phyloP scores from a whole-genome alignment of 164 flowering plant species.

The Magnolia officinalis region DNA sequence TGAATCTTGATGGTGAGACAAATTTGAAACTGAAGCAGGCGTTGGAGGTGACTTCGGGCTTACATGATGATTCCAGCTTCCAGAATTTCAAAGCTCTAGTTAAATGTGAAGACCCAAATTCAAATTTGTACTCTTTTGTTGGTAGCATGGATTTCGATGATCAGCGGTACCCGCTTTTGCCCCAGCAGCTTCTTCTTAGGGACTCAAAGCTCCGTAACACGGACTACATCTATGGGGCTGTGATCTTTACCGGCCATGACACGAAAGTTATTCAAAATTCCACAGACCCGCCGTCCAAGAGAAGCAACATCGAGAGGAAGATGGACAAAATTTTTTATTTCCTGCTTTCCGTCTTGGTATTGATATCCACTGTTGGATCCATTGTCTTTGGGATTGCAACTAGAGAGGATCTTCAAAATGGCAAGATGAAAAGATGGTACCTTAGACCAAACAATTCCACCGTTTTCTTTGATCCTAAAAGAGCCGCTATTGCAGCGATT shows the following conservation, averaged over 20 bases:
- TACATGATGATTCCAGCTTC: conserved; percentile 52
- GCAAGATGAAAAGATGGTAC: conserved; percentile 71
- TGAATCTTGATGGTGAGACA: conserved; percentile 98
- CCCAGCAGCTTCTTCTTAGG: conserved; percentile 86
- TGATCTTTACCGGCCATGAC: conserved; percentile 87
- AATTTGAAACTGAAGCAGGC: conserved; percentile 90
- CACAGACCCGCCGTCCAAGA: conserved; percentile 85
- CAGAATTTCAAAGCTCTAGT: conserved; percentile 58
- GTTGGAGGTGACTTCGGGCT: conserved; percentile 56
- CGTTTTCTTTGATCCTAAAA: conserved; percentile 59
- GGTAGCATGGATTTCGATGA: conserved; percentile 73
- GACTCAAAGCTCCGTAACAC: conserved; percentile 96
- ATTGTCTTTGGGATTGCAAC: conserved; percentile 69
- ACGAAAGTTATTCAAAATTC: conserved; percentile 92
- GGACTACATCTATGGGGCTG: conserved; percentile 76
- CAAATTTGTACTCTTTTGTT: conserved; percentile 76
- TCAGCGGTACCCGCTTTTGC: conserved; percentile 54
- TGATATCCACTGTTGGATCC: conserved; percentile 62
- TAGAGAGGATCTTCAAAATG: conserved; percentile 49
- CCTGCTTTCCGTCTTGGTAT: conserved; percentile 50
- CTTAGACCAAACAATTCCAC: conserved; percentile 61
- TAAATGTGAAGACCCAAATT: conserved; percentile 96
- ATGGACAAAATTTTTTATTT: conserved; percentile 81
- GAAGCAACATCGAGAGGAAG: conserved; percentile 78
- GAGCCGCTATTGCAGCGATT: conserved; percentile 55